Base-by-base conservation (phyloP, 345 rosid genomes). In the Rhizophora apiculata region DNA sequence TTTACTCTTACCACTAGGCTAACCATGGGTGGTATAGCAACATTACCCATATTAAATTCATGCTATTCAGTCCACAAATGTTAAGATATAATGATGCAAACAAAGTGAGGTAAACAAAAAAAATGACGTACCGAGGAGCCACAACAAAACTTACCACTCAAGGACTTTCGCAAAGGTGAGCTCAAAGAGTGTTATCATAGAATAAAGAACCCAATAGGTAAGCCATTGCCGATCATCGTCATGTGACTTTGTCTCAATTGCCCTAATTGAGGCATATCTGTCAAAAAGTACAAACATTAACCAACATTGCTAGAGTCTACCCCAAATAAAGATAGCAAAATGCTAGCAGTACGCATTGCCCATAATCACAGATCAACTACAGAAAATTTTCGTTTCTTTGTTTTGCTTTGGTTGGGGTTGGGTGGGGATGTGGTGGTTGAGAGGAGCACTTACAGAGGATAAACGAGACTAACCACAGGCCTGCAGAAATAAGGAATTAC, bases 171-270 rank as follows among this genome's bases (percentile, higher is more conserved):
- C 85, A 70, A 94, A 94, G 10, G 98, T 94, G 74, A 92, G 97
- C 84, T 95, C 99, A 32, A 90, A 74, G 74, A 95, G 92, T 6
- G 99, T 81, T 67, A 88, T 84, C 84, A 92, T 78, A 11, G 96
- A 95, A 72, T 95, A 92, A 39, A 95, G 92, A 62, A 95, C 91
- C 97, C 98, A 92, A 69, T 95, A 95, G 37, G 98, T 87, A 51
- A 95, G 90, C 99, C 98, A 92, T 61, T 95, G 98, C 73, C 85
- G 82, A 76, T 95, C 99, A 80, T 92, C 99, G 29, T 79, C 78
- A 8, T 78, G 89, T 68, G 98, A 88, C 62, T 85, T 89, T 32
- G 93, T 87, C 86, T 95, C 97, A 75, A 89, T 91, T 54, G 97
- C 98, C 76, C 82, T 80, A 2, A 94, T 77, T 7, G 98, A 89